Evolutionary conservation across 768 basidiomycete genomes (phyloP).

Genomic region (Leccinum obscurum): DNA sequence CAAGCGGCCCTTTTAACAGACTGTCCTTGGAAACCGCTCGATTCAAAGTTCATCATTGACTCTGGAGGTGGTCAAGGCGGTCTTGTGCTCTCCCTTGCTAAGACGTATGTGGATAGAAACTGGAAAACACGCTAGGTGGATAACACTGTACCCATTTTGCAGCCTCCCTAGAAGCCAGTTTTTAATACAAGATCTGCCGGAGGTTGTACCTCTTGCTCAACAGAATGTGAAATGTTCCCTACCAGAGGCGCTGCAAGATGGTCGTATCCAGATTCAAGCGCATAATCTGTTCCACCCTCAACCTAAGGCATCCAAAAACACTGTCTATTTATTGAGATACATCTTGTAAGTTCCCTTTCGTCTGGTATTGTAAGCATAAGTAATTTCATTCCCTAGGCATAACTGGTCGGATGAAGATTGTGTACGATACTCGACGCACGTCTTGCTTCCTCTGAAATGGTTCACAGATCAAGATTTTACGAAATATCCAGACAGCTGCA

Average conservation of each 20-base stretch:
- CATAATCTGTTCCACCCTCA: neutral
- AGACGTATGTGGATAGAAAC: neutral
- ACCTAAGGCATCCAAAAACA: neutral
- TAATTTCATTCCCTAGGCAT: neutral
- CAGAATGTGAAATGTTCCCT: neutral
- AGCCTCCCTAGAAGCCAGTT: neutral
- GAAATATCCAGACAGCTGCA: neutral
- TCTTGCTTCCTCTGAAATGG: neutral
- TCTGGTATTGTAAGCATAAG: neutral
- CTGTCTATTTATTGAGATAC: conserved; percentile 1
- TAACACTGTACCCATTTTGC: neutral
- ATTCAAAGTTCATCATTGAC: neutral
- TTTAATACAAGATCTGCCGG: neutral
- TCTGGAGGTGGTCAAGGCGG: neutral
- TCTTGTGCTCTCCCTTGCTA: conserved; percentile 5
- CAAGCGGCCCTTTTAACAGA: conserved; percentile 5
- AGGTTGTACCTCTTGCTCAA: neutral
- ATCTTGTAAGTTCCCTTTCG: neutral
- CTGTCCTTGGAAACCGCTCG: conserved; percentile 5
- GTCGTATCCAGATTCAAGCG: conserved; percentile 1
- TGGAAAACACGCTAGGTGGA: neutral
- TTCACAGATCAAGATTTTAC: neutral
- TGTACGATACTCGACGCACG: neutral
- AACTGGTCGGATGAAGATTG: conserved; percentile 6
- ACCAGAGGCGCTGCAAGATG: neutral